phyloP scores from a whole-genome alignment of 345 rosid species.

The Mallotus nudiflorus region DNA sequence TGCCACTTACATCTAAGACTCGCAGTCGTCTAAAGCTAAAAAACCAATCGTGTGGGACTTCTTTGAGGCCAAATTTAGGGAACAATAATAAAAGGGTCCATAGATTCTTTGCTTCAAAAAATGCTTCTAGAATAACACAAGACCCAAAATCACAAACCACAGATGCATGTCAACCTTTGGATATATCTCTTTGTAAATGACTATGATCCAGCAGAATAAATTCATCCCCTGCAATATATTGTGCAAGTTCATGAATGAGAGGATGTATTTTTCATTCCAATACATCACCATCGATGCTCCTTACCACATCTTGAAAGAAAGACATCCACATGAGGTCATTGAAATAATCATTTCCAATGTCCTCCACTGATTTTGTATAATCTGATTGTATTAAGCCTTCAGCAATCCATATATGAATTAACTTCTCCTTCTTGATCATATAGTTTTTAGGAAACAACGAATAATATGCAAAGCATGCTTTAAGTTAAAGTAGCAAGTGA shows the following conservation, averaged over 20 bases:
- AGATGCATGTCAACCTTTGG: constrained; percentile 16
- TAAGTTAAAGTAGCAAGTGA: neutral
- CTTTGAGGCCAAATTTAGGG: constrained; percentile 24
- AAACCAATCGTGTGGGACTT: constrained; percentile 17
- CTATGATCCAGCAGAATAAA: too few relatives aligned
- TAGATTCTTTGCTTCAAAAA: constrained; percentile 23
- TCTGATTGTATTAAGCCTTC: constrained; percentile 12
- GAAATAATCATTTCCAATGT: constrained; percentile 14
- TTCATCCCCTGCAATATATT: constrained; percentile 18
- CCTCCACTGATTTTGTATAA: too few relatives aligned
- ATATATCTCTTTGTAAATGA: constrained; percentile 7
- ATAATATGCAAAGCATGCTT: constrained; percentile 6
- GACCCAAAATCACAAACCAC: constrained; percentile 4
- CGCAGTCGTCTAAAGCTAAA: constrained; percentile 26
- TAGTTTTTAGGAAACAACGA: neutral
- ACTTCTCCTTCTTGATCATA: neutral
- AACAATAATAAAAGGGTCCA: constrained; percentile 26
- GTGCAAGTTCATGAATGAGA: constrained; percentile 23
- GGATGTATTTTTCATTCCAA: constrained; percentile 26
- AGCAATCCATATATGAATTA: constrained; percentile 34
- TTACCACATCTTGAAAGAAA: constrained; percentile 6
- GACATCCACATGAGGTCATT: constrained; percentile 20
- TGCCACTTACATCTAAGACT: constrained; percentile 25
- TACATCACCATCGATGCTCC: neutral
- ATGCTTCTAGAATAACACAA: constrained; percentile 6